A percentile compares a stretch with the other conserved stretches of the same genome.
Conservation (phyloP, 148 eudicot genomes). For the Polygonum aviculare region DNA sequence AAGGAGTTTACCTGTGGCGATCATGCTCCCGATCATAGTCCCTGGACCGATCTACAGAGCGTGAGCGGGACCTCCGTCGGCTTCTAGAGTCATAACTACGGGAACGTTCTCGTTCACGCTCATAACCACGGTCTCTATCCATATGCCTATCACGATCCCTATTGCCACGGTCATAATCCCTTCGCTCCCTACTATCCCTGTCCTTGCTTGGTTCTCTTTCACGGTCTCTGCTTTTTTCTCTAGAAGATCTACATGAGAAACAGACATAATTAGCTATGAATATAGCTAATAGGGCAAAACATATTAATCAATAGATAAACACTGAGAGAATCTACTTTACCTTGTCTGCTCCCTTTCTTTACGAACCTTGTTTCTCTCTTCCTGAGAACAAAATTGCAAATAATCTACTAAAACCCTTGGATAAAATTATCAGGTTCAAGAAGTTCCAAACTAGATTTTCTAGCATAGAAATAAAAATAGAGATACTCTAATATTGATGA, state of each 20-base stretch:
- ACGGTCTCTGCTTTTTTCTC: slow-evolving; percentile 60
- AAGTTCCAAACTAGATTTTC: neutral
- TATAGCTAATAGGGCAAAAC: neutral
- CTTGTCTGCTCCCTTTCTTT: slow-evolving; percentile 69
- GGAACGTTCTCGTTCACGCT: slow-evolving; percentile 44
- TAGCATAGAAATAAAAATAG: neutral
- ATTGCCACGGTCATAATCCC: slow-evolving; percentile 60
- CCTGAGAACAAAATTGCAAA: slow-evolving; percentile 40
- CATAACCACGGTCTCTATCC: slow-evolving; percentile 46
- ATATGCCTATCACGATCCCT: slow-evolving; percentile 62
- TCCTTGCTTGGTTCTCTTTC: slow-evolving; percentile 69
- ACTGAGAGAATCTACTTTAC: slow-evolving; percentile 18
- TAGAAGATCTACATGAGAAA: slow-evolving; percentile 42
- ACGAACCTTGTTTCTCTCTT: slow-evolving; percentile 62
- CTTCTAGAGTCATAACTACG: slow-evolving; percentile 72
- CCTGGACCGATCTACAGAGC: slow-evolving; percentile 70
- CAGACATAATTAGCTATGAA: neutral
- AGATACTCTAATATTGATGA: neutral
- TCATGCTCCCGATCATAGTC: slow-evolving; percentile 58
- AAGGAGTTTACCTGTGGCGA: slow-evolving; percentile 46
- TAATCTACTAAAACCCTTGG: slow-evolving; percentile 1
- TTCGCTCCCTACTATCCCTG: slow-evolving; percentile 41
- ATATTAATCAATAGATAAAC: slow-evolving; percentile 3
- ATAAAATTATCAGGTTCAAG: neutral
- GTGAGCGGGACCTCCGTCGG: slow-evolving; percentile 78